phyloP scores from a whole-genome alignment of 331 rosid species.

The Rhamnella rubrinervis region DNA sequence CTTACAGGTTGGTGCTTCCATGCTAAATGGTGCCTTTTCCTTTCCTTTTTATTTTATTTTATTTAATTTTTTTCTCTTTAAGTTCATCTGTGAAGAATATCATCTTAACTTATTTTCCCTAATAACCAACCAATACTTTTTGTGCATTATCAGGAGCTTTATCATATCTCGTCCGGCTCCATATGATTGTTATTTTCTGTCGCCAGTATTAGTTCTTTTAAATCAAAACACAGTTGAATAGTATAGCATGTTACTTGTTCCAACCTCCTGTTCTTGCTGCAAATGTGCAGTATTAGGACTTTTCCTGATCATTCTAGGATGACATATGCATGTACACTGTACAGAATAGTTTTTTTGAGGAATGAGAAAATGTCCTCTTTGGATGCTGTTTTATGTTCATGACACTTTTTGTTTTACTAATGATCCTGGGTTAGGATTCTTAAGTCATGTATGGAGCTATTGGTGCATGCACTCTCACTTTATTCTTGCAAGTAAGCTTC shows the following conservation, averaged over 20 bases:
- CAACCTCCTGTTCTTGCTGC: too few species aligned
- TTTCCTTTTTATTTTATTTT: not conserved
- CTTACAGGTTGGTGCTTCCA: slow-evolving; percentile 70
- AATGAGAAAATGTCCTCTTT: not conserved
- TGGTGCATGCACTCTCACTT: not conserved
- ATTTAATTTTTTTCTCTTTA: not conserved
- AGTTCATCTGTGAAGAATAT: not conserved
- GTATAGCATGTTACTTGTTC: too few species aligned
- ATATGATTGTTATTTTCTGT: too few species aligned
- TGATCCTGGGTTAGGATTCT: not conserved
- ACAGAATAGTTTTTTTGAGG: not conserved
- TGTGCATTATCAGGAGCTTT: too few species aligned
- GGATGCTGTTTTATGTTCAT: not conserved
- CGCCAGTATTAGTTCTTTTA: too few species aligned
- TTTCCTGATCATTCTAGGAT: not conserved
- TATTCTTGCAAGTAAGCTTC: slow-evolving; percentile 1
- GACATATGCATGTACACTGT: too few species aligned
- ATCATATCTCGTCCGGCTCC: too few species aligned
- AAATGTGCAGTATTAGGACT: too few species aligned
- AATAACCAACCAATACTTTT: too few species aligned
- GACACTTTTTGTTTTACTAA: not conserved
- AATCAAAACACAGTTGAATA: too few species aligned
- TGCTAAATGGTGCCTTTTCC: not conserved
- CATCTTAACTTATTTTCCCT: too few species aligned
- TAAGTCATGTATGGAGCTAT: not conserved